Evolutionary conservation across 768 basidiomycete species (phyloP), one percentile per base, ranked within the genome.

Genomic region (Rhizopogon vulgaris): DNA sequence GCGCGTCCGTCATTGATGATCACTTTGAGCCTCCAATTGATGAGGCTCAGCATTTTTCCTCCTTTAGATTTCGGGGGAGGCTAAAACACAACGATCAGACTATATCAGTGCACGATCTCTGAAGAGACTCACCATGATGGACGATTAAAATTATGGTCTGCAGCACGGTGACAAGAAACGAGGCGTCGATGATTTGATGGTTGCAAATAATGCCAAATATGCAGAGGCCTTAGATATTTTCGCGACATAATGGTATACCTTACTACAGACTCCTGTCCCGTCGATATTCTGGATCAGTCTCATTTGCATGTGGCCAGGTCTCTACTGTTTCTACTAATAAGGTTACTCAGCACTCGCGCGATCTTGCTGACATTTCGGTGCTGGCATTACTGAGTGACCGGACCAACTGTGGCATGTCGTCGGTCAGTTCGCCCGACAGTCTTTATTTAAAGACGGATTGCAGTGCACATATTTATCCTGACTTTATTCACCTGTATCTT

Each of bases 1-100:
- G 89, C 82, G 69, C 96, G 90, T 54, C 94, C 94, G 71, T 99
- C 96, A 84, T 87, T 96, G 72, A 98, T 85, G 53, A 94, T 96
- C 53, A 98, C 85, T 73, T 90, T 94, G 59, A 99, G 81, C 71
- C 95, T 79, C 90, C 95, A 97, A 74, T 98, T 94, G 77, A 99
- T 83, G 74, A 98, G 86, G 69, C 85, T 73, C 68, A 95, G 85
- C 93, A 99, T 96, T 79, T 94, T 94, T 69, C 94, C 94, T 67
- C 93, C 93, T 76, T 95, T 94, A 41, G 93, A 91, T 77, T 96
- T 96, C 55, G 94, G 93, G 58, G 93, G 90, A 77, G 90, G 87
- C 90, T 92, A 65, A 52, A 1, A 46, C 1, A 30, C 1, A 47
- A 69, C 53, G 59, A 38, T 46, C 25, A 55, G 48, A 11, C 7